Conservation (phyloP, 129 eudicot species). For the Chrysanthemum lavandulifolium region DNA sequence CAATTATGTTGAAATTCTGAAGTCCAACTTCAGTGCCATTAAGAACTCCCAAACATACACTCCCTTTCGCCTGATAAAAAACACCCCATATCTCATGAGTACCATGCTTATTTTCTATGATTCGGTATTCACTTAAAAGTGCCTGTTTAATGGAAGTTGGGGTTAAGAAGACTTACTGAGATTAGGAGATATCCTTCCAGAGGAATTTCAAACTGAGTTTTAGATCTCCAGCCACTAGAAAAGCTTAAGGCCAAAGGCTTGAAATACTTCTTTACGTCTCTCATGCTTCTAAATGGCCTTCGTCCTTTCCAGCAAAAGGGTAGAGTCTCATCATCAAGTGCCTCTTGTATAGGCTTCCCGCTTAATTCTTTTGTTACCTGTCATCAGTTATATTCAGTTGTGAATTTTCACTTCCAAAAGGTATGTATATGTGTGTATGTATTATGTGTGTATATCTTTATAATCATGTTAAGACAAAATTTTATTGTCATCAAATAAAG, state of each 20-base stretch:
- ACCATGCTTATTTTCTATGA: not conserved
- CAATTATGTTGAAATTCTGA: constrained; percentile 71
- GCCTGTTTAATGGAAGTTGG: not conserved
- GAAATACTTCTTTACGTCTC: constrained; percentile 71
- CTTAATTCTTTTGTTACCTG: constrained; percentile 66
- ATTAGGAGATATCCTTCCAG: constrained; percentile 86
- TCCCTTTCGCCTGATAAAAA: constrained; percentile 61
- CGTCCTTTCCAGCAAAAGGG: constrained; percentile 92
- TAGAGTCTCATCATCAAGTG: constrained; percentile 72
- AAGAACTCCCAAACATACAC: constrained; percentile 80
- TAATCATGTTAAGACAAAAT: too few relatives aligned
- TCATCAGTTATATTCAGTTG: not conserved
- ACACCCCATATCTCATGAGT: not conserved
- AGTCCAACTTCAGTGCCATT: constrained; percentile 96
- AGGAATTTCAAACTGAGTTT: constrained; percentile 66
- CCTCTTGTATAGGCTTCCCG: constrained; percentile 64
- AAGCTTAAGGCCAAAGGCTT: constrained; percentile 59
- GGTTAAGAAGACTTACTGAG: constrained; percentile 51
- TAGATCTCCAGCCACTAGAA: constrained; percentile 68
- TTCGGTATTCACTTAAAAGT: not conserved
- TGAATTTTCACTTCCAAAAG: not conserved
- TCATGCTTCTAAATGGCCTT: constrained; percentile 65
- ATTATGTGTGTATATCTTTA: too few relatives aligned
- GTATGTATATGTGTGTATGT: too few relatives aligned
- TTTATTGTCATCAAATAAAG: too few relatives aligned